Base-by-base conservation (phyloP, 345 rosid genomes). In the Gynandropsis gynandra region DNA sequence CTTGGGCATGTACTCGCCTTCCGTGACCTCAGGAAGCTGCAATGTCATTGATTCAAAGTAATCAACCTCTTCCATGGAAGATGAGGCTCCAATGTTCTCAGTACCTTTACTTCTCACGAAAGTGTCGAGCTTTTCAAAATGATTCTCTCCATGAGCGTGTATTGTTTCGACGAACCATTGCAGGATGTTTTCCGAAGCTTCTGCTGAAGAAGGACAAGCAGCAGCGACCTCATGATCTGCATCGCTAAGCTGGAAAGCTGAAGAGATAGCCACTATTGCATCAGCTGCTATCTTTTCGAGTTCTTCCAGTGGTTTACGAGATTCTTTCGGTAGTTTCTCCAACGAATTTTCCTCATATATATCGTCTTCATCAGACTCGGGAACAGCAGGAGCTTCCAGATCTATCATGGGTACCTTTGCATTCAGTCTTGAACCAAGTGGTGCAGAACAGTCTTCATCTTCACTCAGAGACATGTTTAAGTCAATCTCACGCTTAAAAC, bases 11-110 rank as follows among this genome's bases (percentile, higher is more conserved):
- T 48, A 70, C 40, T 72, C 78, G 41, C 69, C 80, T 39, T 64
- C 63, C 60, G 63, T 41, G n/a, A 66, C 64, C 59, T 82, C 86
- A 40, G 61, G 35, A 72, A 86, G 59, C 47, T 72, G 74, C 71
- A 86, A 55, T 20, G 86, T 87, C 80, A 76, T 74, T 55, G 66
- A 57, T 78, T 80, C 96, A 1, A 86, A 86, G 60, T 62, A 68
- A 65, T 86, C 95, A 40, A 80, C 48, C 48, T 54, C 80, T 11
- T 67, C 59, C 1, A 67, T 35, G 7, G 63, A 67, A 19, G 53
- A 56, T 7, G 18, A 2, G 31, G 45, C 46, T 3, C 47, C 21
- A 16, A 50, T 62, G 11, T 13, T 37, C 41, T 37, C 4, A 9
- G 11, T 2, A 24, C 29, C 29, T 8, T 37, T 13, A 37, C n/a